Base-by-base conservation (phyloP, 2,329 filamentous ascomycete genomes). In the Ophiostoma quercus region DNA sequence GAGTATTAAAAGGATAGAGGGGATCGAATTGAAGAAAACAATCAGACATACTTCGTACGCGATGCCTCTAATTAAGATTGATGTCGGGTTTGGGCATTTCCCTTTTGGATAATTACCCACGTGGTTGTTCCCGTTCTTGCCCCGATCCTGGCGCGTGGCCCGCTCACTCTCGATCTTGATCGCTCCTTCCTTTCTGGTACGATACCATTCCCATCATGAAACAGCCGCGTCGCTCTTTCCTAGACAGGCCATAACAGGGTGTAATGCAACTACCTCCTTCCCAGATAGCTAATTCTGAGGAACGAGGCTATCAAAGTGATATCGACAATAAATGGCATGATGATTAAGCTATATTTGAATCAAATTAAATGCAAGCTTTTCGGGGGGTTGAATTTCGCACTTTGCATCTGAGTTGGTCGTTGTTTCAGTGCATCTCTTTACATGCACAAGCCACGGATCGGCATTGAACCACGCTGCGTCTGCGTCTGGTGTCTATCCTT, bases 131-230 rank as follows among this genome's bases (percentile, higher is more conserved):
- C 22, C 51, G 51, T 57, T 57, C 51, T 57, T 57, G 9, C n/a
- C 51, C 51, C 22, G 51, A 57, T 25, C 60, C 60, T 22, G 25
- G 25, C 25, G 25, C 25, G 3, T 57, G 51, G 25, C 51, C n/a
- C n/a, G 51, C 51, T 11, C 54, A 25, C 54, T 29, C 3, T 47
- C 16, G 41, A 43, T 54, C 47, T 57, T 25, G 51, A 14, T 57
- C n/a, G n/a, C 51, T 57, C 51, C 51, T 57, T 57, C 51, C 51
- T 57, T 57, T 57, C 51, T 57, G 9, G 51, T 57, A 57, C 22
- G 16, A 47, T 47, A 47, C 43, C 43, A 47, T 19, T 12, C 22
- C 51, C 51, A 22, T 57, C 51, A 25, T 57, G 51, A 57, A 57
- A 57, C 51, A 57, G 51, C 51, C 51, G 51, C 22, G 51, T 29